Evolutionary conservation across 106 monocot genomes (phyloP), one percentile per base, ranked within the genome.

Genomic region (Dioscorea dumetorum): DNA sequence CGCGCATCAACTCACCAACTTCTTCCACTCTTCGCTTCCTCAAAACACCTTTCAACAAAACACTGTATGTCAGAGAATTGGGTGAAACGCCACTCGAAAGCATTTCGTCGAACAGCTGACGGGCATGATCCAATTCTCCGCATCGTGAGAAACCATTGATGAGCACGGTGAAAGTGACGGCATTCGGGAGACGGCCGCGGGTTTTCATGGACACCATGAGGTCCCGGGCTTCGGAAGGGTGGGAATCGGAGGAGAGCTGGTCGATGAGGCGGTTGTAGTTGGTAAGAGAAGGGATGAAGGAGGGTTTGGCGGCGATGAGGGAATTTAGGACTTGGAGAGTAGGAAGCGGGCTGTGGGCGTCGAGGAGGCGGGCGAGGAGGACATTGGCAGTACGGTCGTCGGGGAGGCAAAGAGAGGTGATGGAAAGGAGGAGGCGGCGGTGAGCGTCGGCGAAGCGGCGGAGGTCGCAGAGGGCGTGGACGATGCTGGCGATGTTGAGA

Each of bases 51-150:
- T 79, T 84, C 16, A 87, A 75, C 22, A 99, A 35, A 22, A 80
- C 68, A 48, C 81, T 90, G 67, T 73, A 71, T 21, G 93, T 90
- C 34, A 99, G 83, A 0, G 87, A 77, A 85, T 85, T 99, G 50
- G 99, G 93, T 48, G 10, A 12, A 11, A 93, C 11, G 5, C 76
- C 77, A 12, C 15, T n/a, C 28, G 64, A 21, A 3, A 48, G 5
- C 87, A 99, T 99, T 90, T 90, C 82, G 33, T 85, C 87, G 50
- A 90, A 85, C 82, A 93, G 33, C 7, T 69, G 61, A 19, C 74
- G 82, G 4, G 87, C 99, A 21, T 72, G 67, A 2, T 67, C 34
- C 10, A 85, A 7, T 3, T 78, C 69, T 2, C 93, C 80, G 23
- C 61, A 23, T 18, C 73, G 59, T 0, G 57, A 68, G 33, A 83